phyloP scores from a whole-genome alignment of 352 stramenopile genomes.

The Globisporangium polare region DNA sequence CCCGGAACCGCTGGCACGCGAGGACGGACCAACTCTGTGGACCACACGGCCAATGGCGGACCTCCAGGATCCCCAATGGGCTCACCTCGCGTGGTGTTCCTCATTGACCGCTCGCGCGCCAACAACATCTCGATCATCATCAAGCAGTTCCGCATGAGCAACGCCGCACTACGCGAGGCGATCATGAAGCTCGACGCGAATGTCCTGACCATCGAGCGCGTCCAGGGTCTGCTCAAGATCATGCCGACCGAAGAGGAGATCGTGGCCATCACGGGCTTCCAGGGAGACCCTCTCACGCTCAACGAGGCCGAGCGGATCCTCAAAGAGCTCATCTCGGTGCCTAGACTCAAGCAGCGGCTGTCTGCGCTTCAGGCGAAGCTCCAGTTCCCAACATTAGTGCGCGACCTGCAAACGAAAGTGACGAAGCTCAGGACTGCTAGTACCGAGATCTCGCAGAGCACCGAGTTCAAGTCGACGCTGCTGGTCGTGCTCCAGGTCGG shows the following conservation, averaged over 20 bases:
- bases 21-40: slow-evolving; percentile 40
- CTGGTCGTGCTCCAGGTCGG: slow-evolving; percentile 73
- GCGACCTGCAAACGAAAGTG: slow-evolving; percentile 68
- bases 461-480: slow-evolving; percentile 67
- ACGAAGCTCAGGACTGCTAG: slow-evolving; percentile 54
- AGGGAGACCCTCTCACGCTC: slow-evolving; percentile 53
- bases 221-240: slow-evolving; percentile 83
- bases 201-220: slow-evolving; percentile 75
- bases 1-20: slow-evolving; percentile 27
- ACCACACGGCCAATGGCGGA: slow-evolving; percentile 25
- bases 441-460: slow-evolving; percentile 52
- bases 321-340: slow-evolving; percentile 77
- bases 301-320: slow-evolving; percentile 77
- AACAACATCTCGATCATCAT: slow-evolving; percentile 97
- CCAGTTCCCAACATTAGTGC: slow-evolving; percentile 56
- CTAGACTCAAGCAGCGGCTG: slow-evolving; percentile 60
- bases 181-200: slow-evolving; percentile 81
- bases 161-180: slow-evolving; percentile 67
- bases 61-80: slow-evolving; percentile 35
- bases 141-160: slow-evolving; percentile 93
- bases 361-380: slow-evolving; percentile 56
- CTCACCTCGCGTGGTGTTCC: slow-evolving; percentile 64
- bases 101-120: slow-evolving; percentile 65
- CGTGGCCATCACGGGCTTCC: slow-evolving; percentile 53
- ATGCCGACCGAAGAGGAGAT: slow-evolving; percentile 88